Conservation (phyloP, 1,139 yeast genomes). For the Hansenula lynferdii region DNA sequence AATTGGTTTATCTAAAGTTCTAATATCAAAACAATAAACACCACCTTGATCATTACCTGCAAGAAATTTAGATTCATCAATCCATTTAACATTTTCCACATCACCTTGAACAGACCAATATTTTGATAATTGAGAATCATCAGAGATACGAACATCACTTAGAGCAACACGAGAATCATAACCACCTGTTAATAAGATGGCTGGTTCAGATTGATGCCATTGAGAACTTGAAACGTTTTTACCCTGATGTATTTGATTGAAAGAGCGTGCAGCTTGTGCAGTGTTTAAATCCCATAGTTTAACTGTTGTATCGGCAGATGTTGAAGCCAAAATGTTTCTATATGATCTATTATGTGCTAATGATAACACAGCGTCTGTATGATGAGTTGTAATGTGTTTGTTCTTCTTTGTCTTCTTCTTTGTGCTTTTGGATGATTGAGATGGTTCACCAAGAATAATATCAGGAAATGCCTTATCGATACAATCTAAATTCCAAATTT, state of each 20-base stretch:
- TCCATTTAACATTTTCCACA: constrained; percentile 80
- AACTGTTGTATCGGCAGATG: constrained; percentile 93
- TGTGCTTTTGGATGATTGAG: constrained; percentile 41
- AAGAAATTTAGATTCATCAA: constrained; percentile 59
- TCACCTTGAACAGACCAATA: constrained; percentile 64
- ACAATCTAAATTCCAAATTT: constrained; percentile 92
- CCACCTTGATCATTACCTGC: constrained; percentile 94
- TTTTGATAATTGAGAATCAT: constrained; percentile 52
- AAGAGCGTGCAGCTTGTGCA: constrained; percentile 71
- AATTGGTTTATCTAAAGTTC: constrained; percentile 60
- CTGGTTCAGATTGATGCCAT: constrained; percentile 78
- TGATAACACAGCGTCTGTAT: constrained; percentile 90
- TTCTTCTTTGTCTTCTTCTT: constrained; percentile 46
- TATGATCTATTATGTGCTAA: constrained; percentile 77
- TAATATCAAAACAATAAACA: constrained; percentile 83
- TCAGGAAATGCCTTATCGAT: constrained; percentile 95
- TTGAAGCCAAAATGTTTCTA: constrained; percentile 84
- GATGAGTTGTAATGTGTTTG: constrained; percentile 69
- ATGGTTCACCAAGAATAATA: constrained; percentile 79
- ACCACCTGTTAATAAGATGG: constrained; percentile 86
- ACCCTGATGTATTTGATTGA: constrained; percentile 39
- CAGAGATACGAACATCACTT: constrained; percentile 80
- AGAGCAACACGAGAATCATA: constrained; percentile 80
- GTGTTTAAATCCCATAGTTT: constrained; percentile 89
- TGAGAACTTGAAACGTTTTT: constrained; percentile 83